A percentile compares a stretch with the other conserved stretches of the same genome.
Conservation (phyloP, 257 asterid species). For the Fraxinus quadrangulata region DNA sequence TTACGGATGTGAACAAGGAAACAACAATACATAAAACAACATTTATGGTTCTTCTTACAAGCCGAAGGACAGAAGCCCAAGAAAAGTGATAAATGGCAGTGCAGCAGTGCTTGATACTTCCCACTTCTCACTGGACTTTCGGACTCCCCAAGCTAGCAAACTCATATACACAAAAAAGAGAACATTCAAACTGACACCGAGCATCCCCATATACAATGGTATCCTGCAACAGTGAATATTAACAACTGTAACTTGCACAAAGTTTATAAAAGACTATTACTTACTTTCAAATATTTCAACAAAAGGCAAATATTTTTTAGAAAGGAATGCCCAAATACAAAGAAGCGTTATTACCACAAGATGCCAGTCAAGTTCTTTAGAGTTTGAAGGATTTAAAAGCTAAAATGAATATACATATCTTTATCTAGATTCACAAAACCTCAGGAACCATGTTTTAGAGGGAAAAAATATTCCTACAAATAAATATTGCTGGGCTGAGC, state of each 20-base stretch:
- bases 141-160: conserved; percentile 47
- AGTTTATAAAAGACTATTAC: neutral
- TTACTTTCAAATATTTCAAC: neutral
- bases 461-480: neutral
- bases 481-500: neutral
- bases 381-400: conserved; percentile 6
- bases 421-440: neutral
- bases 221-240: conserved; percentile 38
- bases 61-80: conserved; percentile 57
- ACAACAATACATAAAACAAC: neutral
- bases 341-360: neutral
- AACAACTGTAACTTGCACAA: neutral
- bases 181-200: conserved; percentile 48
- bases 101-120: conserved; percentile 56
- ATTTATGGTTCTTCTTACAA: conserved; percentile 40
- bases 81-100: conserved; percentile 49
- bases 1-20: conserved; percentile 8
- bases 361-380: neutral
- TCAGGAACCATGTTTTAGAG: neutral
- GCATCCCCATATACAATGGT: conserved; percentile 58
- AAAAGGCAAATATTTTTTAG: neutral
- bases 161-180: conserved; percentile 49
- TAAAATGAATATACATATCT: neutral
- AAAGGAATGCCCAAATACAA: neutral
- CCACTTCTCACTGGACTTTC: conserved; percentile 52